Evolutionary conservation across 2,329 filamentous ascomycete species (phyloP).

Genomic region (Ceratocystis cubensis): DNA sequence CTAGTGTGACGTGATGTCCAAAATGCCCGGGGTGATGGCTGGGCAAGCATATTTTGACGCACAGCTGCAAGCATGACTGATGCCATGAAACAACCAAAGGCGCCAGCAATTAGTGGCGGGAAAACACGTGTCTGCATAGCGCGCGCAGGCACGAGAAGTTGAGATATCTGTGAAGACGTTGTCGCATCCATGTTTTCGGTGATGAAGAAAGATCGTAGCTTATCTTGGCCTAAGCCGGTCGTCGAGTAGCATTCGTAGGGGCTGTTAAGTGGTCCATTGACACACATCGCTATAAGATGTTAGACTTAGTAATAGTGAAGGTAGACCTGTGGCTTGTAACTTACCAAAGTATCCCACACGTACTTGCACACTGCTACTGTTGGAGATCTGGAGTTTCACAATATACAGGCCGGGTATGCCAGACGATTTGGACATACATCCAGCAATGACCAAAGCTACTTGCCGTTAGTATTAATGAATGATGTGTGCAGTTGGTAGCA

Average conservation of each 20-base stretch:
- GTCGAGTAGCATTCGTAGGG: conserved; percentile 20
- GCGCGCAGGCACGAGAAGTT: conserved; percentile 18
- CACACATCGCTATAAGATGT: conserved; percentile 15
- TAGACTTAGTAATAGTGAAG: not conserved
- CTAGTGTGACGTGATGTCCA: conserved; percentile 17
- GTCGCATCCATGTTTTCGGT: conserved; percentile 16
- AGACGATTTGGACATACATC: conserved; percentile 21
- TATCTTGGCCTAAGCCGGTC: conserved; percentile 16
- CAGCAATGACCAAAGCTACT: conserved; percentile 18
- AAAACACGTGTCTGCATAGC: conserved; percentile 20
- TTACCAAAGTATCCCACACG: conserved; percentile 21
- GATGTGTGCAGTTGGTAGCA: not conserved
- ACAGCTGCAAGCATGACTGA: conserved; percentile 17
- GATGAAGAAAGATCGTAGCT: conserved; percentile 19
- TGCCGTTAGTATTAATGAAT: not conserved
- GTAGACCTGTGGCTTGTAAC: not conserved
- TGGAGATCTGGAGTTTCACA: conserved; percentile 16
- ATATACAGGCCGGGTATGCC: conserved; percentile 20
- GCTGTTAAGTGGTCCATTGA: conserved; percentile 16
- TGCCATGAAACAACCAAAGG: conserved; percentile 19
- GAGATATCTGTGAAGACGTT: conserved; percentile 8
- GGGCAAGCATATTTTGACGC: conserved; percentile 20
- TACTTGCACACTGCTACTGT: conserved; percentile 14
- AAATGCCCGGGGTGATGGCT: conserved; percentile 13
- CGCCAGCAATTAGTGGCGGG: conserved; percentile 18